A percentile compares a stretch with the other conserved stretches of the same genome.
phyloP scores from a whole-genome alignment of 2,329 filamentous ascomycete genomes.

The Colletotrichum cereale region DNA sequence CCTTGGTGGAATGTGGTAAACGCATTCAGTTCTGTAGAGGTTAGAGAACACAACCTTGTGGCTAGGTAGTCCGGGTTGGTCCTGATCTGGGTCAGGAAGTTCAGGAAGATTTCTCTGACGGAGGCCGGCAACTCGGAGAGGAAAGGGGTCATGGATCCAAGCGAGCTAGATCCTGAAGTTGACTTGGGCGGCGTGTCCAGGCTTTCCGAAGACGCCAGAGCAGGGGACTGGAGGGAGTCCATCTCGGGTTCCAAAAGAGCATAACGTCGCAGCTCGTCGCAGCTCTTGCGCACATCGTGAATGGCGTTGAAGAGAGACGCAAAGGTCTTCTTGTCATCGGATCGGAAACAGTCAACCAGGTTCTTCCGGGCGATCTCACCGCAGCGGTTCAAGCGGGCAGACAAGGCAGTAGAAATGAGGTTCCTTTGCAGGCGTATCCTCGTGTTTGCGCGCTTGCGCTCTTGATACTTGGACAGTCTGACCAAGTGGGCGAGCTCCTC shows the following conservation, averaged over 20 bases:
- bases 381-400: constrained; percentile 79
- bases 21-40: constrained; percentile 79
- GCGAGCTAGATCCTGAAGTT: constrained; percentile 50
- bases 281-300: constrained; percentile 83
- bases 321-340: constrained; percentile 84
- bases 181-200: constrained; percentile 33
- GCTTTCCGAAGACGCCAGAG: constrained; percentile 54
- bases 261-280: constrained; percentile 78
- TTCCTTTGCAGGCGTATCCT: constrained; percentile 80
- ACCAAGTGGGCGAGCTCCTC: constrained; percentile 84
- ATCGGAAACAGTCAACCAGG: constrained; percentile 82
- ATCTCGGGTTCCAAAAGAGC: constrained; percentile 80
- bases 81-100: constrained; percentile 84
- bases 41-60: constrained; percentile 81
- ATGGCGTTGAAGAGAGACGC: constrained; percentile 80
- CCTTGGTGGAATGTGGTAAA: constrained; percentile 84
- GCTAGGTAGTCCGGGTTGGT: constrained; percentile 91
- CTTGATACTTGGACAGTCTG: constrained; percentile 82
- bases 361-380: constrained; percentile 81
- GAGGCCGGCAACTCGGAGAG: constrained; percentile 81
- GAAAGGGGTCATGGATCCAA: constrained; percentile 66
- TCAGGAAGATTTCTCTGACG: constrained; percentile 80
- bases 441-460: constrained; percentile 81
- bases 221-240: constrained; percentile 68
- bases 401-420: constrained; percentile 80